Evolutionary conservation across 768 basidiomycete genomes (phyloP).

Genomic region (Gautieria morchelliformis): DNA sequence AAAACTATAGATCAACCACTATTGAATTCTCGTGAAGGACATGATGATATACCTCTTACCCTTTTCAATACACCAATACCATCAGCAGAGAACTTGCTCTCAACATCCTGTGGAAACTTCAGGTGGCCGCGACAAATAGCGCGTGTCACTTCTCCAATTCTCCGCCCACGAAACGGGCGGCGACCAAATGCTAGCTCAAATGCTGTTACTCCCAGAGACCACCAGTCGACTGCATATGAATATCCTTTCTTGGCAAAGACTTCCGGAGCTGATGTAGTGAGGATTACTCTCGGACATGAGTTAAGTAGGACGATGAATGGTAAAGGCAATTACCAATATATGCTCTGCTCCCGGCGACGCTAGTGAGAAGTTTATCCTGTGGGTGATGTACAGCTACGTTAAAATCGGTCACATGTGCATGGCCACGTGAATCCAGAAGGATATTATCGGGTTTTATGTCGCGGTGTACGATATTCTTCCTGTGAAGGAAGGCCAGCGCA

Average conservation of each 20-base stretch:
- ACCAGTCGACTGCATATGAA: conserved; percentile 90
- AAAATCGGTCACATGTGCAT: conserved; percentile 44
- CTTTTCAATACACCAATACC: conserved; percentile 31
- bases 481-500: conserved; percentile 37
- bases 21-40: background rate
- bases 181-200: conserved; percentile 72
- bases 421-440: conserved; percentile 39
- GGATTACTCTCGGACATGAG: too few species aligned
- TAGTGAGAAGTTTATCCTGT: conserved; percentile 32
- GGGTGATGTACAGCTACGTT: conserved; percentile 45
- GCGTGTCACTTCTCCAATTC: conserved; percentile 78
- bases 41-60: background rate
- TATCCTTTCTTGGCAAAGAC: conserved; percentile 89
- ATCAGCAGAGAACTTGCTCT: conserved; percentile 63
- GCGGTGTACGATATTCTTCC: conserved; percentile 38
- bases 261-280: conserved; percentile 9
- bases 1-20: conserved; percentile 39
- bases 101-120: conserved; percentile 42
- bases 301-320: background rate
- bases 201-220: conserved; percentile 86
- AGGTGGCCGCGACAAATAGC: conserved; percentile 66
- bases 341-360: conserved; percentile 42
- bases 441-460: conserved; percentile 46
- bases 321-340: conserved; percentile 34
- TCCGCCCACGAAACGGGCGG: conserved; percentile 85